These are phyloP conservation scores for Cyclospora cayetanensis DNA, from an alignment of 169 alveolate species.

Conservation along the genomic window DNA sequence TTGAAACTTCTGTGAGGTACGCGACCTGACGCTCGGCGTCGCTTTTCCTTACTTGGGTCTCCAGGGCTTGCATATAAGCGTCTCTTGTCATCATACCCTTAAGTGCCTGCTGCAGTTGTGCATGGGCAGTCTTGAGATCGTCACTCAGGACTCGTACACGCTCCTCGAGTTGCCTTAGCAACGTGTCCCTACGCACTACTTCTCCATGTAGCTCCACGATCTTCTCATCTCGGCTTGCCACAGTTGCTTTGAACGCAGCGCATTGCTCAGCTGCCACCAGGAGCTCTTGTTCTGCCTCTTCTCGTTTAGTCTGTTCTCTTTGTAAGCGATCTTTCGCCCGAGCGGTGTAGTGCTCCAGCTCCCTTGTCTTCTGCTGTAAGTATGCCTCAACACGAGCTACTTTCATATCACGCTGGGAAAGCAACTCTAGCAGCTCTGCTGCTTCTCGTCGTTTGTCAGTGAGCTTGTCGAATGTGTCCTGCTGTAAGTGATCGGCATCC, in stretches of 20 bases:
- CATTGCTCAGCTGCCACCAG: conserved; percentile 57
- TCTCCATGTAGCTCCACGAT: conserved; percentile 55
- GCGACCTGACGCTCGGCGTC: conserved; percentile 67
- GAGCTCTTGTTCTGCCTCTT: conserved; percentile 63
- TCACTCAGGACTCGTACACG: conserved; percentile 32
- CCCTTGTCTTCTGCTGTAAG: conserved; percentile 62
- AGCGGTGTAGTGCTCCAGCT: conserved; percentile 38
- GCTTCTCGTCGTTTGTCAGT: conserved; percentile 68
- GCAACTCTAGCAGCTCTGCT: conserved; percentile 68
- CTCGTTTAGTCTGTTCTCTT: conserved; percentile 28
- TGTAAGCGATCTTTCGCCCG: conserved; percentile 42
- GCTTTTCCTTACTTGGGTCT: conserved; percentile 62
- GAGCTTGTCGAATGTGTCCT: conserved; percentile 60
- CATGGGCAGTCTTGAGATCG: conserved; percentile 33
- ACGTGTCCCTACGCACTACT: conserved; percentile 68
- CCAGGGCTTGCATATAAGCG: conserved; percentile 67
- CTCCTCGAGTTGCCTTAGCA: conserved; percentile 43
- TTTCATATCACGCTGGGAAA: conserved; percentile 70
- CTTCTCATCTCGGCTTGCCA: conserved; percentile 62
- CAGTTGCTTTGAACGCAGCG: conserved; percentile 32
- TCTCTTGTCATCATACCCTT: conserved; percentile 59
- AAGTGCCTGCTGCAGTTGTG: conserved; percentile 62
- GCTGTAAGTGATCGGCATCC: conserved; percentile 36
- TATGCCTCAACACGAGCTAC: conserved; percentile 66
- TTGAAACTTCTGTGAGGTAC: conserved; percentile 62